These are phyloP conservation scores for Debaryomyces fabryi DNA, from an alignment of 1,139 yeast genomes.

Conservation along the genomic window DNA sequence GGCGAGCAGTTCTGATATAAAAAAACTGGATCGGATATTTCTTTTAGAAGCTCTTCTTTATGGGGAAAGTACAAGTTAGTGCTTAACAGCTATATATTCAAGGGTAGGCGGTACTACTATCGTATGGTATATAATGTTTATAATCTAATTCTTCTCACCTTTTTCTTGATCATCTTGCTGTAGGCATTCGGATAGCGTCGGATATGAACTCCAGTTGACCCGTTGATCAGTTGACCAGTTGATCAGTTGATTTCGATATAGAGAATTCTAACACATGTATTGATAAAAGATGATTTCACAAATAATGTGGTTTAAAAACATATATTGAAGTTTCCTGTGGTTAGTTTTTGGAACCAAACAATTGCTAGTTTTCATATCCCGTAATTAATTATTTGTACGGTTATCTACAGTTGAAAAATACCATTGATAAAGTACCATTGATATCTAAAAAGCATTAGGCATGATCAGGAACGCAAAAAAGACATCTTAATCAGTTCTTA, in stretches of 20 bases:
- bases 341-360: neutral
- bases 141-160: neutral
- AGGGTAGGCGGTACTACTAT: neutral
- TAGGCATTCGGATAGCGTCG: neutral
- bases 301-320: neutral
- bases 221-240: neutral
- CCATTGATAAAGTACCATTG: no score
- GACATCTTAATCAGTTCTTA: no score
- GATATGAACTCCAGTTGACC: neutral
- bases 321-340: neutral
- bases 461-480: no score
- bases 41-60: neutral
- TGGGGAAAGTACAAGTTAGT: neutral
- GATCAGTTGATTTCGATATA: neutral
- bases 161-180: neutral
- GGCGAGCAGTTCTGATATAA: conserved; percentile 2
- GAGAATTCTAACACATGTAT: neutral
- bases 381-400: no score
- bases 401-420: neutral
- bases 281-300: neutral
- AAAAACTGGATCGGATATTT: neutral
- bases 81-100: neutral
- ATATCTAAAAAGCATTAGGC: no score
- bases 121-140: neutral
- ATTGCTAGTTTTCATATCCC: neutral